Conservation (phyloP, 1,139 yeast species). For the Suhomyces guaymorum region DNA sequence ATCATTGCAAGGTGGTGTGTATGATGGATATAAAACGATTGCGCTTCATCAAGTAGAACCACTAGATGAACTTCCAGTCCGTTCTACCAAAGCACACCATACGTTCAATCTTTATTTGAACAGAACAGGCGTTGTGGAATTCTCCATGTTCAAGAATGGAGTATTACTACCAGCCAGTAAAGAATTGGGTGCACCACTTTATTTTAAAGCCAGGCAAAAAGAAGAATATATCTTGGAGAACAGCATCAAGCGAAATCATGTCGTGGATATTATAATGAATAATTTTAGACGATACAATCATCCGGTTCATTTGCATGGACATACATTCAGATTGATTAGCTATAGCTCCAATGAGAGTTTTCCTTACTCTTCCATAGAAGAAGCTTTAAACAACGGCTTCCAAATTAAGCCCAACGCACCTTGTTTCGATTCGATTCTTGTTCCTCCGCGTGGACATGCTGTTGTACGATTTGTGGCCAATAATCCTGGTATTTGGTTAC, state of each 20-base stretch:
- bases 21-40: conserved; percentile 7
- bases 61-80: conserved; percentile 13
- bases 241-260: conserved; percentile 24
- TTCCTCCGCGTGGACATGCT: conserved; percentile 31
- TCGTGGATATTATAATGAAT: conserved; percentile 32
- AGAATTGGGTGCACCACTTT: conserved; percentile 20
- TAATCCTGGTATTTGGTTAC: conserved; percentile 20
- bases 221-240: conserved; percentile 19
- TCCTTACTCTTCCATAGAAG: conserved; percentile 23
- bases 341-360: conserved; percentile 24
- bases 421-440: conserved; percentile 27
- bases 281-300: conserved; percentile 29
- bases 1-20: conserved; percentile 9
- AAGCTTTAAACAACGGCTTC: conserved; percentile 23
- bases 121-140: conserved; percentile 27
- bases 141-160: conserved; percentile 29
- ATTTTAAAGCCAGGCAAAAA: conserved; percentile 1
- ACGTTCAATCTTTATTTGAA: conserved; percentile 26
- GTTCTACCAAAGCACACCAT: conserved; percentile 21
- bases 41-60: conserved; percentile 17
- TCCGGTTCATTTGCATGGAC: conserved; percentile 42
- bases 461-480: conserved; percentile 25
- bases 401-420: conserved; percentile 24
- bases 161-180: conserved; percentile 20
- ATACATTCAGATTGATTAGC: conserved; percentile 29